Base-by-base conservation (phyloP, 352 stramenopile genomes). In the Phytophthora nicotianae region DNA sequence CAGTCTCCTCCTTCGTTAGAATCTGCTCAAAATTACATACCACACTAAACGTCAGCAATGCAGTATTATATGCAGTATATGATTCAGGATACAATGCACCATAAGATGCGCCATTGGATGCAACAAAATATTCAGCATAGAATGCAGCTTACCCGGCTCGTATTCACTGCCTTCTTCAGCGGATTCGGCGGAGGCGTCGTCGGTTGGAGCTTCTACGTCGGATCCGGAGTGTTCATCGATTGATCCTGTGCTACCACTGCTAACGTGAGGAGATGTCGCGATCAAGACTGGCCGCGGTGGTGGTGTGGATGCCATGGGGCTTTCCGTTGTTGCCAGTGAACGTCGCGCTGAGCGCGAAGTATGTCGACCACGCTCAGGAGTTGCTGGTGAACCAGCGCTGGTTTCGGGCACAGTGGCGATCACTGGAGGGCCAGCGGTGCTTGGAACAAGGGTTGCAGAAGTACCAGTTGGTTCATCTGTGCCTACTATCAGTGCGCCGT, bases 31-130 rank as follows among this genome's bases (percentile, higher is more conserved):
- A 13, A 5, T 35, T 35, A 3, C 29, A 35, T 35, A n/a, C n/a
- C n/a, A n/a, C 8, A 14, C 5, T 13, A 14, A 13, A 5, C 9
- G 8, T 35, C 9, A 14, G 9, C 4, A 13, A 35, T 35, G 13
- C 6, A 35, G 29, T 9, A 38, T 3, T 17, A 38, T 3, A 38
- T 54, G 27, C 26, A 32, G 5, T 32, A 32, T 32, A 32, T 32
- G 26, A 32, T 9, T 32, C 5, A 8, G 26, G n/a, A n/a, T 61
- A 14, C 46, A 58, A 8, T 40, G 26, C 26, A 29, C 7, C 26
- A 46, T 20, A 32, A 46, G n/a, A 68, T 62, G 37, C 43, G 48
- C 17, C 19, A 56, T 49, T 17, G 0, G 0, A 70, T 58, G 40
- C 54, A 63, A 27, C 16, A 59, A 26, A 59, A 32, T 32, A 32